Conservation (phyloP, 2,329 filamentous ascomycete genomes). For the Alternaria sp. region DNA sequence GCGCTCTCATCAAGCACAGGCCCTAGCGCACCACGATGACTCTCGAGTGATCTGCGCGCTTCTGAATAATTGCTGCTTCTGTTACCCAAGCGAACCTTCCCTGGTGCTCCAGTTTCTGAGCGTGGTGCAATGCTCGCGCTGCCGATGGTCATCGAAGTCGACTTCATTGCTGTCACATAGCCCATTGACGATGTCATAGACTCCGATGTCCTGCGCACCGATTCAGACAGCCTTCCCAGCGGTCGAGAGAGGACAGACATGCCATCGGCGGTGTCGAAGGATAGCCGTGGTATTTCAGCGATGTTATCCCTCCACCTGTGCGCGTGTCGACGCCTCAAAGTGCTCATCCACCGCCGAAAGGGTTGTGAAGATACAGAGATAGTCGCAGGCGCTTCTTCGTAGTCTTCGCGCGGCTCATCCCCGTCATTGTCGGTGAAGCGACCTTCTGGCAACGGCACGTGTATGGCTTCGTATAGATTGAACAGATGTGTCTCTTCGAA, state of each 20-base stretch:
- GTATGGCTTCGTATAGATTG: conserved; percentile 41
- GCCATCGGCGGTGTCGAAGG: conserved; percentile 37
- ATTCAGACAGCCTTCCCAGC: conserved; percentile 14
- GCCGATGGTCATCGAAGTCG: conserved; percentile 77
- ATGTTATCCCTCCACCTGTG: conserved; percentile 46
- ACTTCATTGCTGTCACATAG: conserved; percentile 81
- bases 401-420: conserved; percentile 12
- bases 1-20: conserved; percentile 69
- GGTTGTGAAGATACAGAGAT: conserved; percentile 46
- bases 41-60: conserved; percentile 68
- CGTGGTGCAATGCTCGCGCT: conserved; percentile 71
- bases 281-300: conserved; percentile 44
- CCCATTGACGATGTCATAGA: conserved; percentile 78
- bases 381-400: not conserved
- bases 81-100: conserved; percentile 63
- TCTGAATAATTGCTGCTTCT: conserved; percentile 66
- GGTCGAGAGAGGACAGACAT: conserved; percentile 16
- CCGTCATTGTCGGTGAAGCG: conserved; percentile 28
- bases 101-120: conserved; percentile 66
- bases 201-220: conserved; percentile 49
- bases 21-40: conserved; percentile 53
- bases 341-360: conserved; percentile 77
- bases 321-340: conserved; percentile 65
- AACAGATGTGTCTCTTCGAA: conserved; percentile 31
- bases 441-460: conserved; percentile 35